These are phyloP conservation scores for Sporobolomyces phaffii DNA, from an alignment of 768 basidiomycete species.

Conservation along the genomic window DNA sequence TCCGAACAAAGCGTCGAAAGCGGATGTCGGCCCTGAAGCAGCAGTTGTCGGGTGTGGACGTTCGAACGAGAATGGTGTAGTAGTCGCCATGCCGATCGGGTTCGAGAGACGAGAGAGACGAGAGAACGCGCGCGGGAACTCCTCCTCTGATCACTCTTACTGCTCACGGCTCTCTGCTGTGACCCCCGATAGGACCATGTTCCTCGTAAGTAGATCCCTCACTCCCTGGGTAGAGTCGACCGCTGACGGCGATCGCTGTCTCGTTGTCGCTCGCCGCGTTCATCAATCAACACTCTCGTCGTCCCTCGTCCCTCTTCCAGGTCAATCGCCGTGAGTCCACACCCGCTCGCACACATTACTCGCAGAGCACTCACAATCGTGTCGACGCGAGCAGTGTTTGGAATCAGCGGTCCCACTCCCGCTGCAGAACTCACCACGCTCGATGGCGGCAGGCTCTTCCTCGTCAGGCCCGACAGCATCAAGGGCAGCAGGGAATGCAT, in stretches of 20 bases:
- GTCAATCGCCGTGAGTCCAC: constrained; percentile 31
- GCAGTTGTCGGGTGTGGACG: background rate
- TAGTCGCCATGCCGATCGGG: background rate
- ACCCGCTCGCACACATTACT: background rate
- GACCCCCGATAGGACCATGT: constrained; percentile 7
- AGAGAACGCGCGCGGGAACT: background rate
- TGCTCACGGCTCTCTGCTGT: too few relatives aligned
- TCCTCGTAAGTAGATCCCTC: constrained; percentile 15
- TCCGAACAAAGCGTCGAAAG: background rate
- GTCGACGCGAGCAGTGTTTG: constrained; percentile 14
- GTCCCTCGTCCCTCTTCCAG: background rate
- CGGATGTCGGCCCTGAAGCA: background rate
- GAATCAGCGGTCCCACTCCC: constrained; percentile 4
- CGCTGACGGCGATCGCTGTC: background rate
- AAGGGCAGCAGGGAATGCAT: constrained; percentile 95
- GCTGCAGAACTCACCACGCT: constrained; percentile 79
- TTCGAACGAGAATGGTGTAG: background rate
- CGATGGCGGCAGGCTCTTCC: constrained; percentile 79
- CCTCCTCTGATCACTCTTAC: background rate
- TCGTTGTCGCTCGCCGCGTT: background rate
- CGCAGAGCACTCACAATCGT: too few relatives aligned
- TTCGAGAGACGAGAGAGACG: background rate
- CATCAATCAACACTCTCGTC: background rate
- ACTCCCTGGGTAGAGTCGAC: background rate
- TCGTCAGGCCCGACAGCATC: constrained; percentile 83